These are phyloP conservation scores for Citrullus amarus DNA, from an alignment of 306 rosid genomes.

Conservation along the genomic window DNA sequence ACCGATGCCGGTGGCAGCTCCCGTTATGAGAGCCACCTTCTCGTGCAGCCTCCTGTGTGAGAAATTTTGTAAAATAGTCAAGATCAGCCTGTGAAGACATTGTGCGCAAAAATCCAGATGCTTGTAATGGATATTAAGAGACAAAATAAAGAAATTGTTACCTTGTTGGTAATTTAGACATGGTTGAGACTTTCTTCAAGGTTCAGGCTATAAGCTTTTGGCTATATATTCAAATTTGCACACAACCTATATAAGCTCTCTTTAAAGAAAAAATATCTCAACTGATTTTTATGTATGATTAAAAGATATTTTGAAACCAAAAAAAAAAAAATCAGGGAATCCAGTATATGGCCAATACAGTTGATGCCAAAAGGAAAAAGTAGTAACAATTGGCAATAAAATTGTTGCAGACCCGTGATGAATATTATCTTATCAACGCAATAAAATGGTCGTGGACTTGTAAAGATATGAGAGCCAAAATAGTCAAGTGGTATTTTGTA, in stretches of 20 bases:
- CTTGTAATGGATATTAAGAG: neutral
- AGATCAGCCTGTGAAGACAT: neutral
- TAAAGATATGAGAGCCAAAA: too few species aligned
- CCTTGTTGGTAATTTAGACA: slow-evolving; percentile 36
- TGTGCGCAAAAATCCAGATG: neutral
- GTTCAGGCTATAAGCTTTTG: neutral
- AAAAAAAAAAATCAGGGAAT: too few species aligned
- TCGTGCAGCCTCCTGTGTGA: slow-evolving; percentile 27
- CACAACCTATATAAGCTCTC: neutral
- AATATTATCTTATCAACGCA: too few species aligned
- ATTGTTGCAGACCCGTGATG: too few species aligned
- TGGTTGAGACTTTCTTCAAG: neutral
- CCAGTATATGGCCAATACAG: too few species aligned
- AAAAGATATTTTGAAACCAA: too few species aligned
- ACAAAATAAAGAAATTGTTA: neutral
- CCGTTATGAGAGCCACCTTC: slow-evolving; percentile 66
- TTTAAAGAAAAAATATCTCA: too few species aligned
- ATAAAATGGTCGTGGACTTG: too few species aligned
- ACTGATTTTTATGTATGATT: too few species aligned
- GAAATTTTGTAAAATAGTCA: neutral
- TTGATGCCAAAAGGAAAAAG: too few species aligned
- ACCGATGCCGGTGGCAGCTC: slow-evolving; percentile 83
- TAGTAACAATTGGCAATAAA: too few species aligned
- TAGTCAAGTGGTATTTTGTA: too few species aligned
- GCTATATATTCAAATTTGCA: neutral